phyloP scores from a whole-genome alignment of 306 rosid species.

The Vicia villosa region DNA sequence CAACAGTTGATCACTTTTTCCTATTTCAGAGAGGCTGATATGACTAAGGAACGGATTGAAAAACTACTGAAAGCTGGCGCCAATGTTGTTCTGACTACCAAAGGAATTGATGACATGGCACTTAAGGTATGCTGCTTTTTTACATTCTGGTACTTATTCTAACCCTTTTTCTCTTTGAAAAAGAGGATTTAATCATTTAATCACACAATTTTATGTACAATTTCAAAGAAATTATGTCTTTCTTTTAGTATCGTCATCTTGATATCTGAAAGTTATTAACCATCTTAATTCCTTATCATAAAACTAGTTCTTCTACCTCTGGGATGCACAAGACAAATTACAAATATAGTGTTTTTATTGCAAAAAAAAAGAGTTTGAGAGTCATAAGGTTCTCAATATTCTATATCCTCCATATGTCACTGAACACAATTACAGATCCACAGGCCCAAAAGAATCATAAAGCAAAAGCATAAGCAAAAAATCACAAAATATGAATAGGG shows the following conservation, averaged over 20 bases:
- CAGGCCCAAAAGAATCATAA: too few relatives aligned
- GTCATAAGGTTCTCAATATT: too few relatives aligned
- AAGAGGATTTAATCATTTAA: constrained; percentile 8
- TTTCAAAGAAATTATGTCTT: background rate
- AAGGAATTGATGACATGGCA: constrained; percentile 99
- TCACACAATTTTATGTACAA: background rate
- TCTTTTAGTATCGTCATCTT: background rate
- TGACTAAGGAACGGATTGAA: constrained; percentile 92
- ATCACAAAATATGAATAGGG: too few relatives aligned
- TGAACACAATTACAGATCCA: too few relatives aligned
- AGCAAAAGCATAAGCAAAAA: too few relatives aligned
- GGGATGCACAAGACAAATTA: too few relatives aligned
- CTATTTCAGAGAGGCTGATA: constrained; percentile 80
- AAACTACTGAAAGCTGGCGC: constrained; percentile 95
- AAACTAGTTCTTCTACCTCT: background rate
- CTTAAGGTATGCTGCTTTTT: constrained; percentile 64
- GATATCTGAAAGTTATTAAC: background rate
- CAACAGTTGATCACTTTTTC: background rate
- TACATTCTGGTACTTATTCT: background rate
- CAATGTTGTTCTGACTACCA: constrained; percentile 91
- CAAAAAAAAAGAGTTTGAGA: too few relatives aligned
- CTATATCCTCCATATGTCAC: too few relatives aligned
- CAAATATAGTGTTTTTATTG: too few relatives aligned
- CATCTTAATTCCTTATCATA: background rate
- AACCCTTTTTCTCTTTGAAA: background rate